Evolutionary conservation across 176 grass and related monocot species (phyloP).

Genomic region (Lolium rigidum): DNA sequence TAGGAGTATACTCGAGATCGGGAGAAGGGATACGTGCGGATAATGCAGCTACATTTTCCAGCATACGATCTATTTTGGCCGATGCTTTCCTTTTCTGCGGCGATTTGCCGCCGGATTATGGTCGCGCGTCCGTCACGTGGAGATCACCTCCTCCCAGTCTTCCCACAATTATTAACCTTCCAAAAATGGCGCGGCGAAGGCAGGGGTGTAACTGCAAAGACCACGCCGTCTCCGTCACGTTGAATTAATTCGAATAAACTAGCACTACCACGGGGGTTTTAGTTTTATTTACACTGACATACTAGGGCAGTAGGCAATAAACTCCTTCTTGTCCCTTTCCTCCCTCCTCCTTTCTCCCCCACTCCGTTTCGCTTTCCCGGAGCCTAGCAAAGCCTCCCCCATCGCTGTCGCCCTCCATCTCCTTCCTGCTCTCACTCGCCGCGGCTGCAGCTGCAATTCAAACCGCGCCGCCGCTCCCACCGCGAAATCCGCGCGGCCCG

Average conservation of each 20-base stretch:
- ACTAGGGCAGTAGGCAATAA: constrained; percentile 24
- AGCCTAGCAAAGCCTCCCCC: background rate
- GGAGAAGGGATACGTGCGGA: background rate
- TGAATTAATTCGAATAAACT: constrained; percentile 33
- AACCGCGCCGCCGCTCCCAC: no score
- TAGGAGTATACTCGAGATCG: background rate
- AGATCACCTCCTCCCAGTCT: background rate
- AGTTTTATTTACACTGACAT: background rate
- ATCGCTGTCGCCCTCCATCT: constrained; percentile 22
- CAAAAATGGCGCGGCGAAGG: background rate
- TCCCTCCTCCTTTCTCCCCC: no score
- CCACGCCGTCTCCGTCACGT: constrained; percentile 19
- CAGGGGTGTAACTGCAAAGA: constrained; percentile 28
- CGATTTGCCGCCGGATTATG: background rate
- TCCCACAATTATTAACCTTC: constrained; percentile 13
- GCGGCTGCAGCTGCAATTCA: background rate
- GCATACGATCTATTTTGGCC: background rate
- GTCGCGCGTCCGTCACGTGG: background rate
- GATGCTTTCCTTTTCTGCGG: background rate
- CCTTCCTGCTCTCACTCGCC: background rate
- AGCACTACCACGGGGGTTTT: background rate
- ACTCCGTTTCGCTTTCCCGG: background rate
- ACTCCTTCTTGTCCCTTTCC: constrained; percentile 26
- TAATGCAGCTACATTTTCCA: background rate
- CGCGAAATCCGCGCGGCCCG: background rate